These are phyloP conservation scores for Cinnamomum chago DNA, from an alignment of 164 flowering plant species.

Conservation along the genomic window DNA sequence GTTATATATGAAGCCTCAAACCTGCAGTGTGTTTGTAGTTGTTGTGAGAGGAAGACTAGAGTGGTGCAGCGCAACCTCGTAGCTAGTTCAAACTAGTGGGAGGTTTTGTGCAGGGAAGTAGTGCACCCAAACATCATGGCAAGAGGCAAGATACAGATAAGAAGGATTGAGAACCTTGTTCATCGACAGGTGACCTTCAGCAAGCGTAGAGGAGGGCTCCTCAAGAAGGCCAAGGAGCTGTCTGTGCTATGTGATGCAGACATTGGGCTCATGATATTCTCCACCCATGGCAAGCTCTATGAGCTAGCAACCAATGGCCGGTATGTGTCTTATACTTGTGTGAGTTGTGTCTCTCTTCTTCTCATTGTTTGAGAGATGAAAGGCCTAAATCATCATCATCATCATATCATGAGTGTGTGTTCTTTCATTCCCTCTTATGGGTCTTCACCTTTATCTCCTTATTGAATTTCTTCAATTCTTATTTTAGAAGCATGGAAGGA, in stretches of 20 bases:
- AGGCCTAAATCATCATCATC: constrained; percentile 6
- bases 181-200: constrained; percentile 90
- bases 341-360: neutral
- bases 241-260: constrained; percentile 90
- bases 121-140: constrained; percentile 41
- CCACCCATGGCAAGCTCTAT: constrained; percentile 75
- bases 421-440: too few species aligned
- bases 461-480: neutral
- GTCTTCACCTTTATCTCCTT: neutral
- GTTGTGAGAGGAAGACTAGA: neutral
- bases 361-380: constrained; percentile 3
- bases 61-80: constrained; percentile 57
- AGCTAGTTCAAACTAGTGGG: constrained; percentile 99
- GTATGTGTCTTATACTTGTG: constrained; percentile 15
- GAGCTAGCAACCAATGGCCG: constrained; percentile 70
- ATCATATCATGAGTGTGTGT: neutral
- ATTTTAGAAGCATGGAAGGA: neutral
- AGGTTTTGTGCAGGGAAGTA: constrained; percentile 55
- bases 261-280: constrained; percentile 72
- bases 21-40: neutral
- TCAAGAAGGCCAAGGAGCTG: constrained; percentile 93
- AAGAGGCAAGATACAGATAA: constrained; percentile 84
- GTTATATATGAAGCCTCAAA: neutral
- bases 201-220: constrained; percentile 77
- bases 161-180: constrained; percentile 69